Base-by-base conservation (phyloP, 2,329 filamentous ascomycete genomes). In the Colletotrichum sp. region DNA sequence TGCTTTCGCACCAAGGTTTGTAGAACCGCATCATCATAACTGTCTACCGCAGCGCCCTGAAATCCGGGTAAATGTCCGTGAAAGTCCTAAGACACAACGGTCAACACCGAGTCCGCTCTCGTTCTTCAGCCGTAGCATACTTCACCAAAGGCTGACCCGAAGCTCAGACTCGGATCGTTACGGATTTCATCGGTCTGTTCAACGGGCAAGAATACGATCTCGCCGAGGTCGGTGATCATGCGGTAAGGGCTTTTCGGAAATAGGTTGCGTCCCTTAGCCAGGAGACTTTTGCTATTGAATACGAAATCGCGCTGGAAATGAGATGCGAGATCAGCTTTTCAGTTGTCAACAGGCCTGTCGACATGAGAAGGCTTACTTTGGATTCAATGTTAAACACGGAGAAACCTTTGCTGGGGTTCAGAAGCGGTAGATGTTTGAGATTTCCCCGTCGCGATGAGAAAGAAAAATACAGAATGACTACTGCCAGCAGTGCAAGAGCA, bases 291-390 rank as follows among this genome's bases (percentile, higher is more conserved):
- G 12, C n/a, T 52, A 8, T 52, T 52, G 43, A 52, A 52, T 4
- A 52, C 43, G 4, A 52, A 52, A 13, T 52, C 43, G 43, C 43
- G 43, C 43, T 52, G n/a, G n/a, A 2, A 52, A 52, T 13, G n/a
- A 12, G 2, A 52, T 21, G 0, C 6, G 1, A 52, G 10, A 24
- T 52, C 43, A 52, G 43, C 16, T 52, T 21, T 2, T 5, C 43
- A 8, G n/a, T 0, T 24, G 10, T 0, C 16, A 13, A 13, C n/a
- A 21, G 43, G 1, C 43, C 43, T 13, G n/a, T 52, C 9, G 12
- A 21, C 10, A 1, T 21, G 6, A 1, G n/a, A 52, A 13, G 1
- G 43, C n/a, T 24, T 52, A 52, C 43, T 52, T 52, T 52, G 43
- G 43, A 52, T 52, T 21, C 43, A 24, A 52, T 13, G 43, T 52